Conservation (phyloP, 192 early-diverging fungal genomes). For the Coemansia sp. region DNA sequence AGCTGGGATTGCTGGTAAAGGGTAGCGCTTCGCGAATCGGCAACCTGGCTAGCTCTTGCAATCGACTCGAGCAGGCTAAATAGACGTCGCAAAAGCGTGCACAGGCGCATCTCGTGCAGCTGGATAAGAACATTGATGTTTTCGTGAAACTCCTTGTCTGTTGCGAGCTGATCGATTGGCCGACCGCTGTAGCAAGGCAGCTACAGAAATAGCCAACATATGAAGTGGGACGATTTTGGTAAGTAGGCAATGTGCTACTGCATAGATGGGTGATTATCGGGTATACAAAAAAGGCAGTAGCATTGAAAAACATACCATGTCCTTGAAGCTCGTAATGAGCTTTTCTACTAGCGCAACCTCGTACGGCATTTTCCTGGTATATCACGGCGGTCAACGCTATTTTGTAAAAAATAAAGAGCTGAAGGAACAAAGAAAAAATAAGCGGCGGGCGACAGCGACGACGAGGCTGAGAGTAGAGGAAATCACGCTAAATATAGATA, state of each 20-base stretch:
- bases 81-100: conserved; percentile 67
- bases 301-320: conserved; percentile 38
- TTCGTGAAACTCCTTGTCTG: conserved; percentile 78
- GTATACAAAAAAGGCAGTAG: conserved; percentile 5
- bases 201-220: conserved; percentile 41
- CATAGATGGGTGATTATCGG: neutral
- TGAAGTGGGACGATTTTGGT: neutral
- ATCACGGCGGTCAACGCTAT: conserved; percentile 1
- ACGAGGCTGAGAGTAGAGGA: neutral
- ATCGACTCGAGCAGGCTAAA: conserved; percentile 72
- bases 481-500: conserved; percentile 16
- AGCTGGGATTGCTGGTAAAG: conserved; percentile 84
- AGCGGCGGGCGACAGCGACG: neutral
- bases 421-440: neutral
- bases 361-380: conserved; percentile 41
- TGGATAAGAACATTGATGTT: conserved; percentile 75
- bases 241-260: neutral
- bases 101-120: conserved; percentile 74
- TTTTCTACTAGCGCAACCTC: conserved; percentile 52
- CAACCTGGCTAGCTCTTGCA: conserved; percentile 58
- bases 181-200: conserved; percentile 73
- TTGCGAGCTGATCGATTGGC: conserved; percentile 64
- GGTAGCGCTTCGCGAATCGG: conserved; percentile 26
- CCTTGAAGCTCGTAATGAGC: conserved; percentile 52
- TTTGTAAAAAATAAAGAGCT: conserved; percentile 9